phyloP scores from a whole-genome alignment of 306 rosid species.

The Luffa aegyptiaca region DNA sequence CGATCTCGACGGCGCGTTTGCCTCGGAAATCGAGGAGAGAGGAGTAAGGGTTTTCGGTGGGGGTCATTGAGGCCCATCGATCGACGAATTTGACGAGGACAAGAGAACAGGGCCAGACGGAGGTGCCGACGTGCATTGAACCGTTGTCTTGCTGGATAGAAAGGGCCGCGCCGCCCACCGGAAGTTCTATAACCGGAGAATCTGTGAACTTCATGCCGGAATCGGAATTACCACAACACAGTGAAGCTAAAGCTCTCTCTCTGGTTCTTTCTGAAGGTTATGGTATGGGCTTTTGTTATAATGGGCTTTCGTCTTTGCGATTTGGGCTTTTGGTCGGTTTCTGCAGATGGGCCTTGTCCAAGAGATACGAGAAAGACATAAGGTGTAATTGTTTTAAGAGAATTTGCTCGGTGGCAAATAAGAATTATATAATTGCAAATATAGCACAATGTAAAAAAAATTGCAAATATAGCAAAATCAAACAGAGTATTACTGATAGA shows the following conservation, averaged over 20 bases:
- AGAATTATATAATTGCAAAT: too few species aligned
- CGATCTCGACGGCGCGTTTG: constrained; percentile 81
- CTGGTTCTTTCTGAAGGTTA: not conserved
- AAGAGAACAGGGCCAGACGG: constrained; percentile 95
- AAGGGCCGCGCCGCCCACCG: constrained; percentile 44
- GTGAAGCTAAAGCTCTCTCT: not conserved
- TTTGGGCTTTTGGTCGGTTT: not conserved
- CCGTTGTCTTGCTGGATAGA: constrained; percentile 84
- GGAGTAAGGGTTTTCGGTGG: constrained; percentile 44
- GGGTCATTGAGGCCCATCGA: constrained; percentile 48
- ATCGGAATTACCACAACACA: not conserved
- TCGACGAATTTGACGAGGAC: constrained; percentile 83
- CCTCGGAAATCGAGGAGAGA: constrained; percentile 44
- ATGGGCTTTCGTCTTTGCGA: not conserved
- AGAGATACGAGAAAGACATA: too few species aligned
- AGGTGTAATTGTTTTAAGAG: too few species aligned
- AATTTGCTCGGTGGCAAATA: too few species aligned
- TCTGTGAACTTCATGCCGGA: constrained; percentile 71
- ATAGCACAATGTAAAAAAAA: too few species aligned
- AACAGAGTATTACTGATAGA: too few species aligned
- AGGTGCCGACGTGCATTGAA: constrained; percentile 79
- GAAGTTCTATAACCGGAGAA: constrained; percentile 71
- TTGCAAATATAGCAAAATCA: too few species aligned
- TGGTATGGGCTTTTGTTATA: not conserved
- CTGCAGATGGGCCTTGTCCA: not conserved